phyloP scores from a whole-genome alignment of 2,329 filamentous ascomycete genomes.

The Ophiostoma fasciatum region DNA sequence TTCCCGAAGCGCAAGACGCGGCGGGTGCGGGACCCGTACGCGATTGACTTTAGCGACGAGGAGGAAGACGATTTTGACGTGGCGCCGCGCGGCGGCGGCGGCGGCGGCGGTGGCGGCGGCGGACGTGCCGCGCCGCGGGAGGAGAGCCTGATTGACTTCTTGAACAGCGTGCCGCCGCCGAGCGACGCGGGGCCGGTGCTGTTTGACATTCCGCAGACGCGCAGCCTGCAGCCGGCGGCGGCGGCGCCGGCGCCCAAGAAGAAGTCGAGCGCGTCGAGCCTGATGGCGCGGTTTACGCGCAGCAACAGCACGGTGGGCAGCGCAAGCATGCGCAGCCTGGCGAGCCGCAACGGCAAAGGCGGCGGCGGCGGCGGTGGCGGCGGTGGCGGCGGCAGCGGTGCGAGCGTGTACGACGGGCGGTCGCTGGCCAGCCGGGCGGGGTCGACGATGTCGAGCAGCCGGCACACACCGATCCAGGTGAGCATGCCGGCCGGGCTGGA shows the following conservation, averaged over 20 bases:
- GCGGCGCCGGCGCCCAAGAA: conserved; percentile 40
- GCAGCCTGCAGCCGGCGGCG: conserved; percentile 14
- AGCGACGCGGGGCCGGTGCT: conserved; percentile 27
- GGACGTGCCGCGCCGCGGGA: conserved; percentile 35
- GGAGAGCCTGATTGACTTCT: conserved; percentile 60
- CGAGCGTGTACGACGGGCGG: conserved; percentile 18
- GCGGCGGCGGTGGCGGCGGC: conserved; percentile 13
- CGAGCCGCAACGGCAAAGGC: conserved; percentile 1
- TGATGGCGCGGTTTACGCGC: conserved; percentile 42
- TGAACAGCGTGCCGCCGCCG: conserved; percentile 55
- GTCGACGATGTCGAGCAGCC: conserved; percentile 8
- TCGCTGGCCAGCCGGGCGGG: conserved; percentile 26
- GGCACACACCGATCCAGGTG: conserved; percentile 38
- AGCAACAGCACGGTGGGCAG: conserved; percentile 15
- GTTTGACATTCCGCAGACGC: conserved; percentile 20
- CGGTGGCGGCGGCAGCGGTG: conserved; percentile 26
- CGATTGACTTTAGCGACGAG: conserved; percentile 69
- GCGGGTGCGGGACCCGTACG: conserved; percentile 76
- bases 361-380: conserved; percentile 33
- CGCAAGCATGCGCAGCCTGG: conserved; percentile 13
- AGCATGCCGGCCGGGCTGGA: conserved; percentile 31
- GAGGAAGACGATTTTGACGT: conserved; percentile 31
- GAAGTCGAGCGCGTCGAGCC: conserved; percentile 46
- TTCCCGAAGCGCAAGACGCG: conserved; percentile 61
- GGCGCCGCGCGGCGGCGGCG: conserved; percentile 7